These are phyloP conservation scores for Hanseniaspora thailandica DNA, from an alignment of 805 yeast species.

Conservation along the genomic window DNA sequence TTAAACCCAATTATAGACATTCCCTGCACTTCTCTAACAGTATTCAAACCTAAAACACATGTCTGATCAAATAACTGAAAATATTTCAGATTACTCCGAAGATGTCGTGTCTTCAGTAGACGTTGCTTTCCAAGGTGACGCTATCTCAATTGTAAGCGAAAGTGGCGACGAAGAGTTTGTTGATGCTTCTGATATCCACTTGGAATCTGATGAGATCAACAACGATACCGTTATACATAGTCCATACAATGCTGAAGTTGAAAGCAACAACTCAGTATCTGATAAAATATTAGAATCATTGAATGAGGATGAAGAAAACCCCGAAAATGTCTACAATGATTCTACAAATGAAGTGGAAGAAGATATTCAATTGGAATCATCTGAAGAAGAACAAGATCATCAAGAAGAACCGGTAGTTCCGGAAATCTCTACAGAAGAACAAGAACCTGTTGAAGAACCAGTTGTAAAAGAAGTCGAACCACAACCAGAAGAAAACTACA, in stretches of 20 bases:
- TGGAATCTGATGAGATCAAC: conserved; percentile 9
- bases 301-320: conserved; percentile 9
- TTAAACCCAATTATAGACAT: too few species aligned
- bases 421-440: conserved; percentile 21
- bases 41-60: neutral
- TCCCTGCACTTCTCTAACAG: too few species aligned
- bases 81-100: neutral
- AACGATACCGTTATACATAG: conserved; percentile 12
- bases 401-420: conserved; percentile 23
- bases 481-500: conserved; percentile 17
- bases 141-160: neutral
- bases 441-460: conserved; percentile 13
- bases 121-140: neutral
- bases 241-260: conserved; percentile 20
- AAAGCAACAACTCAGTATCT: conserved; percentile 18
- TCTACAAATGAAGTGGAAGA: neutral
- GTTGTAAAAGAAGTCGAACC: neutral
- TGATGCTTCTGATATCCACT: neutral
- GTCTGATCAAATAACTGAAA: neutral
- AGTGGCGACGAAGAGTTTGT: conserved; percentile 21
- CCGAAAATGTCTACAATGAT: neutral
- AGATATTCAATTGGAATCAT: conserved; percentile 21
- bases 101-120: conserved; percentile 20
- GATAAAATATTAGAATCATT: neutral
- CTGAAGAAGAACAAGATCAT: conserved; percentile 24